Percentiles rank a stretch among this genome's conserved stretches.
Conservation (phyloP, 371 early-diverging fungal genomes). For the Mucor velutinosus region DNA sequence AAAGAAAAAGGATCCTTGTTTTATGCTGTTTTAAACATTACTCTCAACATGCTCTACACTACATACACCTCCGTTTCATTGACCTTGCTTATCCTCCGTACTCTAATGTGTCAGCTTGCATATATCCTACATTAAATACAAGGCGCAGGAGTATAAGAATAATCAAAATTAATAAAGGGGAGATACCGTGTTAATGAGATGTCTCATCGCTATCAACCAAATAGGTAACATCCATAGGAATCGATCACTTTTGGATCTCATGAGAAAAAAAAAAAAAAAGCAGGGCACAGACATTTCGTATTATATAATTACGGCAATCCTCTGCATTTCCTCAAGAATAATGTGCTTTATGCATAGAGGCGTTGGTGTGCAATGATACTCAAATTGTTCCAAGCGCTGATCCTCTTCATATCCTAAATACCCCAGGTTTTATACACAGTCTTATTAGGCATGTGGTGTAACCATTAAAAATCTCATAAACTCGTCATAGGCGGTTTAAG, state of each 20-base stretch:
- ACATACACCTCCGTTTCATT: neutral
- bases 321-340: too few relatives aligned
- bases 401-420: neutral
- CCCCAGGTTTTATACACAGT: neutral
- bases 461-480: neutral
- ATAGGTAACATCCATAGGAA: too few relatives aligned
- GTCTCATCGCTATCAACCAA: too few relatives aligned
- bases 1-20: constrained; percentile 8
- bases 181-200: neutral
- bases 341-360: neutral
- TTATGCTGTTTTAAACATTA: constrained; percentile 4
- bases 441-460: neutral
- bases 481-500: neutral
- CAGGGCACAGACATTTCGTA: neutral
- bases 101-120: neutral
- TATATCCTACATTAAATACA: neutral
- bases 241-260: too few relatives aligned
- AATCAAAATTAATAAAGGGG: neutral
- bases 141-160: neutral
- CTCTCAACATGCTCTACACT: neutral
- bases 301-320: neutral
- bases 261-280: neutral
- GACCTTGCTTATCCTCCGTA: too few relatives aligned
- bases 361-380: neutral
- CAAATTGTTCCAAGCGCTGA: neutral